Evolutionary conservation across 352 stramenopile genomes (phyloP).

Genomic region (Stramenopiles sp.): DNA sequence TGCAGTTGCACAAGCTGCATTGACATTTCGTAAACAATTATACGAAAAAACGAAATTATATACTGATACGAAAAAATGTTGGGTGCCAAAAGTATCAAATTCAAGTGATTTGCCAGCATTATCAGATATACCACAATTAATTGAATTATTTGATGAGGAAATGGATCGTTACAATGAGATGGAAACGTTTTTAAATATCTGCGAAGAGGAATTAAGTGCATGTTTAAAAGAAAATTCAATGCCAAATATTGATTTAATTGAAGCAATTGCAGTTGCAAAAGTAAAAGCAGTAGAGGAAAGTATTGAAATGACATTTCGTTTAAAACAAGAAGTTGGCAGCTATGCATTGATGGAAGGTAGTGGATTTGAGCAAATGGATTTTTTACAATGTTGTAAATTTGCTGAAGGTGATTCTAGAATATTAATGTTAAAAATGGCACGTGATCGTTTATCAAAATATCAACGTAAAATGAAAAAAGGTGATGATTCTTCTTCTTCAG

Average conservation of each 20-base stretch:
- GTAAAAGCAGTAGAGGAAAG: constrained; percentile 19
- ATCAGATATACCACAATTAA: constrained; percentile 20
- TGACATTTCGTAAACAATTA: constrained; percentile 15
- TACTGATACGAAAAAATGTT: constrained; percentile 18
- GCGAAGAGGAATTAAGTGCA: constrained; percentile 15
- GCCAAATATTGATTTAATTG: constrained; percentile 17
- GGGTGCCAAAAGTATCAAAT: constrained; percentile 9
- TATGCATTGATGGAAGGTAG: constrained; percentile 23
- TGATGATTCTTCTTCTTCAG: too few relatives aligned
- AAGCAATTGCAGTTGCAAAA: constrained; percentile 23
- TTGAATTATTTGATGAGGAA: constrained; percentile 21
- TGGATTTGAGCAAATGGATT: constrained; percentile 23
- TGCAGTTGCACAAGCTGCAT: constrained; percentile 22
- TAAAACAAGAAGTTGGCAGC: constrained; percentile 24
- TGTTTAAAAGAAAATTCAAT: constrained; percentile 11
- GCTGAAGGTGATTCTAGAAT: constrained; percentile 25
- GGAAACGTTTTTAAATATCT: constrained; percentile 15
- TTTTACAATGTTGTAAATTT: constrained; percentile 24
- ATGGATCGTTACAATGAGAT: constrained; percentile 10
- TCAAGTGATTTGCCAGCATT: constrained; percentile 13
- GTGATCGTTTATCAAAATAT: constrained; percentile 15
- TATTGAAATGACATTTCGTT: constrained; percentile 19
- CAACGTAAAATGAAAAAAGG: background rate
- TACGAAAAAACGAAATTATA: constrained; percentile 19
- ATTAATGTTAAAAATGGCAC: constrained; percentile 22